phyloP scores from a whole-genome alignment of 2,329 filamentous ascomycete genomes.

The Lasiodiplodia sp. region DNA sequence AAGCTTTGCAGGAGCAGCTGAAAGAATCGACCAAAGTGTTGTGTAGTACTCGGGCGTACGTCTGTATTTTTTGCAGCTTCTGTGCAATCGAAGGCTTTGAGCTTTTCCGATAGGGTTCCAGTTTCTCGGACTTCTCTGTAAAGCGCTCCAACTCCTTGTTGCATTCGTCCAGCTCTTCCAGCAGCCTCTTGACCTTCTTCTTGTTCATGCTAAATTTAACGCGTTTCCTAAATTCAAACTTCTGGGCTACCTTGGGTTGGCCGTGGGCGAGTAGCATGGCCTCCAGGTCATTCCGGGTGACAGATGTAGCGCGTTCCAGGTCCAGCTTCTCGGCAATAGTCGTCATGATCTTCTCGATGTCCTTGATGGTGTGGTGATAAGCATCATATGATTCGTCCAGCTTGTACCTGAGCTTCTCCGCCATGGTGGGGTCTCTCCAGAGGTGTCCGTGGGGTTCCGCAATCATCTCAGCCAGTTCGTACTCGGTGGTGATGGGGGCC shows the following conservation, averaged over 20 bases:
- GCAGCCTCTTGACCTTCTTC: slow-evolving; percentile 44
- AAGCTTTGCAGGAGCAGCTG: slow-evolving; percentile 44
- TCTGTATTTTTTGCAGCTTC: slow-evolving; percentile 44
- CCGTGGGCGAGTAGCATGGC: slow-evolving; percentile 43
- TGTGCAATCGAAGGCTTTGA: slow-evolving; percentile 45
- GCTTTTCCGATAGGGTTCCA: slow-evolving; percentile 44
- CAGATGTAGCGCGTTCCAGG: slow-evolving; percentile 42
- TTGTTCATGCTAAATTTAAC: slow-evolving; percentile 47
- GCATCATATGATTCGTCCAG: slow-evolving; percentile 45
- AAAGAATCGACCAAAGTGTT: slow-evolving; percentile 40
- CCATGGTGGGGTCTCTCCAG: slow-evolving; percentile 44
- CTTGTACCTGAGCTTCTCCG: slow-evolving; percentile 40
- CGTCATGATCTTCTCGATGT: slow-evolving; percentile 45
- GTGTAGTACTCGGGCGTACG: slow-evolving; percentile 44
- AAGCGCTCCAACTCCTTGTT: slow-evolving; percentile 49
- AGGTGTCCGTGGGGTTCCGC: slow-evolving; percentile 40
- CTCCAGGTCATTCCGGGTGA: slow-evolving; percentile 46
- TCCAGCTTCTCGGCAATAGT: slow-evolving; percentile 47
- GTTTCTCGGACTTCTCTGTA: slow-evolving; percentile 46
- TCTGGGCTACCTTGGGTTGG: slow-evolving; percentile 39
- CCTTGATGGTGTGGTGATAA: slow-evolving; percentile 45
- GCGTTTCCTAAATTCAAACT: slow-evolving; percentile 46
- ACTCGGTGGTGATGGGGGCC: slow-evolving; percentile 46
- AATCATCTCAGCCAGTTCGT: slow-evolving; percentile 46
- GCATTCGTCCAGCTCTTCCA: slow-evolving; percentile 47